Conservation (phyloP, 805 yeast genomes). For the Cyberlindnera galapagoensis region DNA sequence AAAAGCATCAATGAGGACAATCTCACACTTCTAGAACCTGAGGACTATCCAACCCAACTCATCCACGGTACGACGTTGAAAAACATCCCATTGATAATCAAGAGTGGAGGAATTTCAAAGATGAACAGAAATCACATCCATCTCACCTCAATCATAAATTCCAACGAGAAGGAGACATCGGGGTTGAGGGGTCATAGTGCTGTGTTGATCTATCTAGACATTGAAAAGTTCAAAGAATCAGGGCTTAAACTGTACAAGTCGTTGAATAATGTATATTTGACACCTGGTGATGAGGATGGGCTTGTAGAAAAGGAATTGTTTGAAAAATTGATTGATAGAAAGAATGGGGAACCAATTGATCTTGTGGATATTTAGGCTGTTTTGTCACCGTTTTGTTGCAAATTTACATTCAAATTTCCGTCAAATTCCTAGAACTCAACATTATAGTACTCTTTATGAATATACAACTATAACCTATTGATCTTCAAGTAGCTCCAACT, state of each 20-base stretch:
- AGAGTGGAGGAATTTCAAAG: slow-evolving; percentile 48
- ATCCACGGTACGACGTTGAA: slow-evolving; percentile 74
- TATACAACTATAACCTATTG: too few relatives aligned
- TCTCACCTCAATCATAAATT: slow-evolving; percentile 57
- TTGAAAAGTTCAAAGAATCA: slow-evolving; percentile 37
- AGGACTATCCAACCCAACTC: slow-evolving; percentile 43
- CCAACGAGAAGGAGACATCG: slow-evolving; percentile 44
- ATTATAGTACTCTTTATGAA: too few relatives aligned
- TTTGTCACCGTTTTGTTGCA: too few relatives aligned
- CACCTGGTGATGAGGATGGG: slow-evolving; percentile 56
- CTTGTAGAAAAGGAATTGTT: slow-evolving; percentile 40
- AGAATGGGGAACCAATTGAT: slow-evolving; percentile 16
- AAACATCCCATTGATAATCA: slow-evolving; percentile 42
- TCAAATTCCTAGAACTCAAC: too few relatives aligned
- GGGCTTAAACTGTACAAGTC: slow-evolving; percentile 52
- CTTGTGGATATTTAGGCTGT: too few relatives aligned
- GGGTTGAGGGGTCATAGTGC: slow-evolving; percentile 61
- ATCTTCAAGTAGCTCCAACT: too few relatives aligned
- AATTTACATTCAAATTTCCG: too few relatives aligned
- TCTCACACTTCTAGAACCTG: slow-evolving; percentile 31
- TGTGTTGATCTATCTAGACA: slow-evolving; percentile 59
- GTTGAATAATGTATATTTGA: slow-evolving; percentile 67
- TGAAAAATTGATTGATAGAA: slow-evolving; percentile 27
- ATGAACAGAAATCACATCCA: slow-evolving; percentile 87
- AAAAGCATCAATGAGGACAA: slow-evolving; percentile 34